Evolutionary conservation across 2,329 filamentous ascomycete species (phyloP).

Genomic region (Curvularia sp.): DNA sequence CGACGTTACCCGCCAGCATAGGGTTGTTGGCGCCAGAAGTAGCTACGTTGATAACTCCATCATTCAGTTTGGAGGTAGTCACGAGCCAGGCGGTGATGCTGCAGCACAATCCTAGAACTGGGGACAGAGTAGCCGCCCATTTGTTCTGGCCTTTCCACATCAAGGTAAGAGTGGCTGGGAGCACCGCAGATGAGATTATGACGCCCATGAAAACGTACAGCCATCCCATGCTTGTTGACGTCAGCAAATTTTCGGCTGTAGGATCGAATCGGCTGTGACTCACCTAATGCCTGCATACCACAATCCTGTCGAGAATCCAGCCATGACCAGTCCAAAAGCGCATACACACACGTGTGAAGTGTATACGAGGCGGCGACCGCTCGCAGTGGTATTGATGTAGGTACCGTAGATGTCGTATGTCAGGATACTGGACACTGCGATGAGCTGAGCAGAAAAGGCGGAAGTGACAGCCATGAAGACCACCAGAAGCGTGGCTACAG

Average conservation of each 20-base stretch:
- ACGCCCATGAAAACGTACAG: conserved; percentile 90
- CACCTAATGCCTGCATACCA: conserved; percentile 44
- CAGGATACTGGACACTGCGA: conserved; percentile 80
- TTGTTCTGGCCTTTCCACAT: conserved; percentile 82
- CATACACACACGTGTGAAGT: conserved; percentile 77
- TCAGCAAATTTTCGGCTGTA: background rate
- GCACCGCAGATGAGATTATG: conserved; percentile 83
- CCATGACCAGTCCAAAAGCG: conserved; percentile 80
- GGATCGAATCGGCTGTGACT: background rate
- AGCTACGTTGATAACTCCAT: conserved; percentile 43
- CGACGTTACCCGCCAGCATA: conserved; percentile 87
- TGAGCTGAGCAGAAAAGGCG: conserved; percentile 55
- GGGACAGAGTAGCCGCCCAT: conserved; percentile 72
- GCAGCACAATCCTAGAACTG: conserved; percentile 71
- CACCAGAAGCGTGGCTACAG: conserved; percentile 47
- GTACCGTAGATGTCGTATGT: conserved; percentile 87
- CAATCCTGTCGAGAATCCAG: conserved; percentile 77
- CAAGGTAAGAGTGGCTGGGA: conserved; percentile 81
- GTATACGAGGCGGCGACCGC: conserved; percentile 77
- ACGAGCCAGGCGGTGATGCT: conserved; percentile 64
- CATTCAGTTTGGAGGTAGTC: conserved; percentile 44
- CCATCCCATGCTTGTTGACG: conserved; percentile 71
- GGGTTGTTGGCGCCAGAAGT: conserved; percentile 73
- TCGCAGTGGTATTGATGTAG: conserved; percentile 80
- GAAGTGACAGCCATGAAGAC: conserved; percentile 60